phyloP scores from a whole-genome alignment of 805 yeast genomes.

The Candida odintsovae region DNA sequence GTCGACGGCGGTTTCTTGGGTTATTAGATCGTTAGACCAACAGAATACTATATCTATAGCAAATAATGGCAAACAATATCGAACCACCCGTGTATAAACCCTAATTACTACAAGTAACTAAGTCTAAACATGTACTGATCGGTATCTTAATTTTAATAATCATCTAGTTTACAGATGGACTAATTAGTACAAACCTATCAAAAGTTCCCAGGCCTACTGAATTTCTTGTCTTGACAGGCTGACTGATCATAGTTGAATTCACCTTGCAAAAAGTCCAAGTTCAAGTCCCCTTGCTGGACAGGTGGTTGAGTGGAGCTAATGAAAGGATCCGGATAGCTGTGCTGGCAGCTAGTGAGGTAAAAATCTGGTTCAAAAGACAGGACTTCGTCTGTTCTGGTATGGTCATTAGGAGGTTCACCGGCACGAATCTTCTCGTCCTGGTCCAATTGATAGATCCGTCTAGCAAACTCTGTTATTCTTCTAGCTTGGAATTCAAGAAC shows the following conservation, averaged over 20 bases:
- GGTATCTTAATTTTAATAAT: no score
- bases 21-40: not conserved
- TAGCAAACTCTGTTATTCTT: conserved; percentile 41
- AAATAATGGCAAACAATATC: no score
- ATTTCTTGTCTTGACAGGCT: not conserved
- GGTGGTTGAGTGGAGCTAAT: not conserved
- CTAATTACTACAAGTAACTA: no score
- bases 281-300: not conserved
- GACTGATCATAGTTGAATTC: not conserved
- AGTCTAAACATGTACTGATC: no score
- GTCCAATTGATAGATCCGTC: conserved; percentile 30
- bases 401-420: not conserved
- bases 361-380: not conserved
- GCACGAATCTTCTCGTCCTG: conserved; percentile 3
- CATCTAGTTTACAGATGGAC: no score
- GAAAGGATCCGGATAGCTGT: not conserved
- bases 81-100: no score
- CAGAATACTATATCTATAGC: no score
- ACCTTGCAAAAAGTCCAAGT: conserved; percentile 4
- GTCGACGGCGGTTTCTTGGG: conserved; percentile 70
- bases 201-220: not conserved
- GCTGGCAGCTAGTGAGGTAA: not conserved
- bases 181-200: no score
- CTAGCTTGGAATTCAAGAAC: conserved; percentile 49
- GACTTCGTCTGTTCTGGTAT: not conserved